Conservation (phyloP, 225 moss, liverwort and hornwort genomes). For the Pseudisothecium myosuroides region DNA sequence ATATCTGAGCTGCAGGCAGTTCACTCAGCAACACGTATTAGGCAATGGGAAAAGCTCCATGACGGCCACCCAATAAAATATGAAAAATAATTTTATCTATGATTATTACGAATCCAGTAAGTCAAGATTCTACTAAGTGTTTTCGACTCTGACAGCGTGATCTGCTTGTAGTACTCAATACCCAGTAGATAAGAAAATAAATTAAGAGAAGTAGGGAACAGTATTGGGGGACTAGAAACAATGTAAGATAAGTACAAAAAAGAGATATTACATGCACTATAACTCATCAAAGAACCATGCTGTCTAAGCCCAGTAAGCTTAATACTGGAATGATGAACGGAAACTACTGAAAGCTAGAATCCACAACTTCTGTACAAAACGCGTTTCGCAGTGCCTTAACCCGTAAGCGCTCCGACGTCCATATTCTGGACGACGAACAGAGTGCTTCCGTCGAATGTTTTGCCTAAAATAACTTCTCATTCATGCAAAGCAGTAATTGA, state of each 20-base stretch:
- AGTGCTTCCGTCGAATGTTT: not conserved
- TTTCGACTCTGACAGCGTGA: not conserved
- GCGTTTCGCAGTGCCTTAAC: not conserved
- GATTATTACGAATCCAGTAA: not conserved
- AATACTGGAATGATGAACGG: not conserved
- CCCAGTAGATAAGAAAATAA: not conserved
- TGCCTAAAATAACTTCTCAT: not conserved
- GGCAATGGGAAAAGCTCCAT: not conserved
- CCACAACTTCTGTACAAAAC: not conserved
- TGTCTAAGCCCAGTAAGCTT: not conserved
- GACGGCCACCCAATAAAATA: not conserved
- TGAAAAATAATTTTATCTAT: not conserved
- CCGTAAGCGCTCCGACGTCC: not conserved
- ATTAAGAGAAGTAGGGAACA: not conserved
- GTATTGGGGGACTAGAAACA: not conserved
- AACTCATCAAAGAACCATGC: not conserved
- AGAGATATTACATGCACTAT: not conserved
- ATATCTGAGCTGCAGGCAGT: not conserved
- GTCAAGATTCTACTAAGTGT: not conserved
- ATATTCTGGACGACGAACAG: not conserved
- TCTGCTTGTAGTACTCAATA: not conserved
- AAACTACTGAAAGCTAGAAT: not conserved
- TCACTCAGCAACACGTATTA: not conserved
- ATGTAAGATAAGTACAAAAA: not conserved
- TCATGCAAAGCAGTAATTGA: not conserved